Conservation (phyloP, 2,329 filamentous ascomycete species). For the Penicillium italicum region DNA sequence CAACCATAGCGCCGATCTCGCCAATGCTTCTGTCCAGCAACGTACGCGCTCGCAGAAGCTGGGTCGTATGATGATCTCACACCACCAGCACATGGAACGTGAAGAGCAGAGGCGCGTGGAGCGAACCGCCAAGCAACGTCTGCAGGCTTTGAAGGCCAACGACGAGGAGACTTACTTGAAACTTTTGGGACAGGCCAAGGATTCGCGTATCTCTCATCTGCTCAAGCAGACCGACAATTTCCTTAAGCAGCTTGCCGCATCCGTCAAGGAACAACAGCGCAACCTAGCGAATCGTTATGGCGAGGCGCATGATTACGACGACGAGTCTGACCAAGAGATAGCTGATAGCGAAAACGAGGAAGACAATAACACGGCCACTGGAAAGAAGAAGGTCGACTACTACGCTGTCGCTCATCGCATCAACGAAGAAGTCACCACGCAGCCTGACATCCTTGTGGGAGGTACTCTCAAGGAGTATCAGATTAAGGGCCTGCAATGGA, state of each 20-base stretch:
- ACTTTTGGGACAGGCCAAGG: constrained; percentile 95
- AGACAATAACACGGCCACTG: constrained; percentile 53
- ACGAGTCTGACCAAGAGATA: constrained; percentile 64
- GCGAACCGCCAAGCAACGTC: constrained; percentile 97
- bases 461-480: constrained; percentile 96
- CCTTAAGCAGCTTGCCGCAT: constrained; percentile 89
- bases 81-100: constrained; percentile 96
- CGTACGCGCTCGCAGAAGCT: constrained; percentile 77
- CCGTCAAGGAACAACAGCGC: constrained; percentile 90
- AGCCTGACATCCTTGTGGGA: constrained; percentile 83
- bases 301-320: constrained; percentile 53
- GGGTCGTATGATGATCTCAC: constrained; percentile 79
- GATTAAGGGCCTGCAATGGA: constrained; percentile 97
- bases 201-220: constrained; percentile 96
- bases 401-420: constrained; percentile 96
- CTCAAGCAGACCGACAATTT: constrained; percentile 97
- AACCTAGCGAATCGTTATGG: constrained; percentile 76
- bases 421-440: constrained; percentile 82
- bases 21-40: constrained; percentile 63
- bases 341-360: constrained; percentile 64
- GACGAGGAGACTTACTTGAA: constrained; percentile 99
- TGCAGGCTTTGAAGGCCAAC: constrained; percentile 97
- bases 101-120: constrained; percentile 99
- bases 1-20: constrained; percentile 75
- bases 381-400: constrained; percentile 84